Evolutionary conservation across 2,329 filamentous ascomycete genomes (phyloP).

Genomic region (Leptographium wingfieldii): DNA sequence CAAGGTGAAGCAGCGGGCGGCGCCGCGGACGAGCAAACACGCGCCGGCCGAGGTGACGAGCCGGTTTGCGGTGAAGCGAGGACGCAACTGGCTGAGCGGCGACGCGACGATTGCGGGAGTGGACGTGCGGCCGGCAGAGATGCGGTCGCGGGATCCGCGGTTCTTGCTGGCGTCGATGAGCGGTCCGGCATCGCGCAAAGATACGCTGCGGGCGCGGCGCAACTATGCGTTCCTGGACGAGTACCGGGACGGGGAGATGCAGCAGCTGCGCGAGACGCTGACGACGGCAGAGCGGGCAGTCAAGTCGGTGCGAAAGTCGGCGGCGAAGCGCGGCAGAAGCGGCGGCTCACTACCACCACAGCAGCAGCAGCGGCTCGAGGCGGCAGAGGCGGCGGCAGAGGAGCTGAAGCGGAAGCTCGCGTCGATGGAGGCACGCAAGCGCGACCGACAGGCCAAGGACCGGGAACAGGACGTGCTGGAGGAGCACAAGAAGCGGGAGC

Average conservation of each 20-base stretch:
- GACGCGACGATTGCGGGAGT: conserved; percentile 11
- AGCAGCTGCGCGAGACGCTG: conserved; percentile 55
- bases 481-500: conserved; percentile 71
- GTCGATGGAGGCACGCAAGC: conserved; percentile 67
- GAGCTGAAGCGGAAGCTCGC: conserved; percentile 59
- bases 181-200: conserved; percentile 23
- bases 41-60: conserved; percentile 74
- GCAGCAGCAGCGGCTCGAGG: neutral
- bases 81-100: conserved; percentile 37
- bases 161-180: conserved; percentile 57
- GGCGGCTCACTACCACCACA: neutral
- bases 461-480: conserved; percentile 55
- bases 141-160: conserved; percentile 62
- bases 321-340: conserved; percentile 8
- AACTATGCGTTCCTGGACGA: conserved; percentile 83
- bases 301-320: conserved; percentile 7
- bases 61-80: conserved; percentile 72
- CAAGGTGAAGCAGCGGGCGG: conserved; percentile 11
- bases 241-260: conserved; percentile 76
- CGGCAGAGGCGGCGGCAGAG: conserved; percentile 39
- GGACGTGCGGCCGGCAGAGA: conserved; percentile 38
- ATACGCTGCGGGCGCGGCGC: conserved; percentile 48
- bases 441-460: conserved; percentile 57
- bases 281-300: conserved; percentile 41
- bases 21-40: conserved; percentile 57